Conservation (phyloP, 257 asterid genomes). For the Petunia axillaris region DNA sequence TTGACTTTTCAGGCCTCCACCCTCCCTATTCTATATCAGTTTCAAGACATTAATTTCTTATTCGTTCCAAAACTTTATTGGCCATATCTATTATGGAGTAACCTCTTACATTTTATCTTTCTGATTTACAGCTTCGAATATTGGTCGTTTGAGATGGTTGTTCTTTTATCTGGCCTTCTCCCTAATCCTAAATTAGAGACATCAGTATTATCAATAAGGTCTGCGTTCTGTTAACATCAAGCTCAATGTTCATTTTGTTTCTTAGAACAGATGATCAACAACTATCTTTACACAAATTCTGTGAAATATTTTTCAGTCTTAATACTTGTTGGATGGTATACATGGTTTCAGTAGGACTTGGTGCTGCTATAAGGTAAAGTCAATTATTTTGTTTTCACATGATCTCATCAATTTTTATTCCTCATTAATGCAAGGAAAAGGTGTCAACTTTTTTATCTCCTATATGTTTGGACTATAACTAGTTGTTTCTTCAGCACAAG, state of each 20-base stretch:
- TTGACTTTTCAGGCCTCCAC: neutral
- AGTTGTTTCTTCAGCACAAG: constrained; percentile 50
- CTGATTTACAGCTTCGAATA: constrained; percentile 57
- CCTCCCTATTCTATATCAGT: neutral
- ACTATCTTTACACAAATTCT: neutral
- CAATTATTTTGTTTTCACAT: neutral
- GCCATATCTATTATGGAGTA: neutral
- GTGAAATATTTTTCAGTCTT: constrained; percentile 49
- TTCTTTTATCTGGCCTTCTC: constrained; percentile 69
- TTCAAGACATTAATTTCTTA: neutral
- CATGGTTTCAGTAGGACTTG: constrained; percentile 74
- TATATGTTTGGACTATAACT: neutral
- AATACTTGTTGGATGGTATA: constrained; percentile 80
- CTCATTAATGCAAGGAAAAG: neutral
- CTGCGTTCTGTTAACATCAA: constrained; percentile 15
- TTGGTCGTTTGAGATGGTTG: constrained; percentile 81
- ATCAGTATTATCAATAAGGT: constrained; percentile 77
- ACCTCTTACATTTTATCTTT: neutral
- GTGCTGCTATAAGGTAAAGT: constrained; percentile 73
- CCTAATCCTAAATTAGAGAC: constrained; percentile 76
- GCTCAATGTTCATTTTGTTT: neutral
- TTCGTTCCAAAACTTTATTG: neutral
- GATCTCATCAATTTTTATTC: neutral
- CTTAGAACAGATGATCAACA: neutral
- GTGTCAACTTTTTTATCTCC: neutral